These are phyloP conservation scores for Saposhnikovia divaricata DNA, from an alignment of 129 eudicot genomes.

Conservation along the genomic window DNA sequence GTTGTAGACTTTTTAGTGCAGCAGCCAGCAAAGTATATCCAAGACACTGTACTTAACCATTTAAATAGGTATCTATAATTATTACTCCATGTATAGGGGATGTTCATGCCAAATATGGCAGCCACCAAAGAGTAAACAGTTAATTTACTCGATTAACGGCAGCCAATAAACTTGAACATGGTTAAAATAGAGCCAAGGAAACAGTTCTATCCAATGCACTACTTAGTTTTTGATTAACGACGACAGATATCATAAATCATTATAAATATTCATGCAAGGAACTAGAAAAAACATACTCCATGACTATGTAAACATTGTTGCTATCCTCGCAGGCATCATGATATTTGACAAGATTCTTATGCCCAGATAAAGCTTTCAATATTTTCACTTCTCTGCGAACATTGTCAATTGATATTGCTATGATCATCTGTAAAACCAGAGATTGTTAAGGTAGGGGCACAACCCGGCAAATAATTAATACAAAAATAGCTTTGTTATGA, in stretches of 20 bases:
- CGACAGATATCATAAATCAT: not conserved
- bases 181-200: not conserved
- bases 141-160: not conserved
- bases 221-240: not conserved
- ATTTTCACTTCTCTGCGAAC: constrained; percentile 95
- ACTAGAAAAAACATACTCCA: constrained; percentile 67
- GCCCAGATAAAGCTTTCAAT: constrained; percentile 83
- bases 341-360: constrained; percentile 76
- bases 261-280: constrained; percentile 1
- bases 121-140: too few species aligned
- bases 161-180: not conserved
- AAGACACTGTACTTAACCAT: too few species aligned
- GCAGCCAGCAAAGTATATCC: too few species aligned
- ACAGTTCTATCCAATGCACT: not conserved
- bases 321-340: constrained; percentile 89
- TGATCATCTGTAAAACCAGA: constrained; percentile 72
- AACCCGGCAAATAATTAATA: not conserved
- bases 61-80: too few species aligned
- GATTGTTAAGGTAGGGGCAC: not conserved
- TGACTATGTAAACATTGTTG: constrained; percentile 83
- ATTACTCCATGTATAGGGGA: too few species aligned
- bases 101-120: too few species aligned
- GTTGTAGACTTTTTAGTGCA: too few species aligned
- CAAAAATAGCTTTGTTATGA: not conserved
- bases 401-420: constrained; percentile 88